Base-by-base conservation (phyloP, 768 basidiomycete genomes). In the Punctularia strigosozonata region DNA sequence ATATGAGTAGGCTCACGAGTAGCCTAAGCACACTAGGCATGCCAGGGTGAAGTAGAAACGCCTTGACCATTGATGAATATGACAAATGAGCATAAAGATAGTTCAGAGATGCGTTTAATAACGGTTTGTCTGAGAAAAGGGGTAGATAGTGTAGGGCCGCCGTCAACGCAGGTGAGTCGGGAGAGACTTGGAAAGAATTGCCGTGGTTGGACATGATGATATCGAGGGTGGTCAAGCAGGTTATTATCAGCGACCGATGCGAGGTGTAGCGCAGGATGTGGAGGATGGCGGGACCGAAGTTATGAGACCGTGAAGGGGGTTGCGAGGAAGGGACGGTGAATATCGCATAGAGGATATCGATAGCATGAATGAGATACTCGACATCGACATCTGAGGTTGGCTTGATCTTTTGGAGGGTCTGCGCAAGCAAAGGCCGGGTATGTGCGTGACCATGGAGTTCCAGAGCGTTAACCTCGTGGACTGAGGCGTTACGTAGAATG, bases 401-500 rank as follows among this genome's bases (percentile, higher is more conserved):
- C 41, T 75, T 63, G 33, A 88, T 69, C 41, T 71, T 70, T 47
- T 69, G 68, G 38, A 94, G 61, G 0, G 80, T 68, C 30, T 73
- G 71, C 41, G 82, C 64, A 17, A 88, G 64, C 6, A 91, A 59
- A 10, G 76, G 69, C 38, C 78, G 62, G 2, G 82, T 81, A 31
- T 76, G 73, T 12, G 71, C 63, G 45, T 77, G 72, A 17, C 57
- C 59, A 3, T 70, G 59, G 21, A 91, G 62, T 42, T 80, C 75
- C 28, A 63, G 55, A 3, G 74, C 72, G 46, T 87, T 89, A 37
- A 66, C 64, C 32, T 80, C 77, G 43, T 77, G 70, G 31, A 81
- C 59, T n/a, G 80, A 72, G 5, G 80, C 71, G 55, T 95, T 95
- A n/a, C 91, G 75, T 30, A 99, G 67, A 41, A 95, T 66, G 46